Base-by-base conservation (phyloP, 495 filamentous ascomycete genomes). In the Apodospora peruviana region DNA sequence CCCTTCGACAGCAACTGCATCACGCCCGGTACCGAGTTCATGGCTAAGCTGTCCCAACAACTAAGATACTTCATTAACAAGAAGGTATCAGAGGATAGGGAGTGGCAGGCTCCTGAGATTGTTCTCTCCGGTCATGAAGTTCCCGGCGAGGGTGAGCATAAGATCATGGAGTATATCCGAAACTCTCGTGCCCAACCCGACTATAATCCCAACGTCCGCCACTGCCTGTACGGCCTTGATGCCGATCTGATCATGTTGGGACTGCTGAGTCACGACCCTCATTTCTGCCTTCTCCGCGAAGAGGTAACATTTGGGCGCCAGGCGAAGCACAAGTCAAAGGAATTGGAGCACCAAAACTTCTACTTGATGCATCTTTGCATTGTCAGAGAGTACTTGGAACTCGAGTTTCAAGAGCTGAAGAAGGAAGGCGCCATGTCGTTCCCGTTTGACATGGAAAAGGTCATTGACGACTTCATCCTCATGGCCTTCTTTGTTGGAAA, bases 401-500 rank as follows among this genome's bases (percentile, higher is more conserved):
- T 96, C 58, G 94, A 99, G 64, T 99, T 99, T 60, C 91, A 96
- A 64, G 90, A 96, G 40, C 71, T 99, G 43, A 83, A 93, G 66
- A 66, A 84, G 56, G 79, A 85, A n/a, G 85, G 85, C 19, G 76
- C 72, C 52, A 75, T 96, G 60, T 74, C 71, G 23, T 88, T 96
- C 55, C 73, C 79, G 19, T 98, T 93, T 60, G 87, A 99, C 57
- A 86, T 97, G 85, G 94, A 99, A 67, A 82, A 86, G 51, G 81
- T 97, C 54, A 96, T 99, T 67, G 94, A 99, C 58, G 93, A 99
- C 73, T 97, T 99, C 68, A 97, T 99, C 61, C 79, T 99, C 36
- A 95, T 99, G 88, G 91, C 90, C 24, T 99, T 99, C 73, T 99
- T 99, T 62, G 90, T 99, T 62, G 94, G 94, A 64, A 99, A 99